Evolutionary conservation across 345 rosid genomes (phyloP).

Genomic region (Litchi chinensis): DNA sequence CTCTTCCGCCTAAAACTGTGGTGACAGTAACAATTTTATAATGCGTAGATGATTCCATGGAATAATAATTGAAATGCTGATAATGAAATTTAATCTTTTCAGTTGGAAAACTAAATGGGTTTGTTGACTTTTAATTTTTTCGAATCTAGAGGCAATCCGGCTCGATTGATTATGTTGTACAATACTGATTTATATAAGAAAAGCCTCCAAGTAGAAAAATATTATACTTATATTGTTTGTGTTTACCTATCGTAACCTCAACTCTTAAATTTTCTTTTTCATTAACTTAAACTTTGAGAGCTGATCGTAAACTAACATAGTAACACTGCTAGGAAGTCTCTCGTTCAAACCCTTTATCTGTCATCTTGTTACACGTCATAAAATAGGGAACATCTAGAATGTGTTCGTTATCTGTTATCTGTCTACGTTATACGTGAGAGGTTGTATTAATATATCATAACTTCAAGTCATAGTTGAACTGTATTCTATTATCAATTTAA

Average conservation of each 20-base stretch:
- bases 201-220: background rate
- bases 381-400: too few species aligned
- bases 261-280: background rate
- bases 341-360: too few species aligned
- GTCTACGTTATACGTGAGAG: too few species aligned
- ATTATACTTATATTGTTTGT: too few species aligned
- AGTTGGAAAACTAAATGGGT: background rate
- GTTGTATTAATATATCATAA: too few species aligned
- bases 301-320: too few species aligned
- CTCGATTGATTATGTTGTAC: background rate
- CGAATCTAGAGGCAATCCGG: conserved; percentile 27
- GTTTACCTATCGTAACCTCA: background rate
- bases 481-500: too few species aligned
- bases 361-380: too few species aligned
- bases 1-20: background rate
- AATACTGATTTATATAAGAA: background rate
- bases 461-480: too few species aligned
- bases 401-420: too few species aligned
- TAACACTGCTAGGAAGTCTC: too few species aligned
- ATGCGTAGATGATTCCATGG: conserved; percentile 1
- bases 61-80: background rate
- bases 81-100: background rate
- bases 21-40: conserved; percentile 7
- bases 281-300: too few species aligned
- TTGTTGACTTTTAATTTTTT: conserved; percentile 15